Evolutionary conservation across 352 stramenopile genomes (phyloP), one percentile per base, ranked within the genome.

Genomic region (Globisporangium irregulare): DNA sequence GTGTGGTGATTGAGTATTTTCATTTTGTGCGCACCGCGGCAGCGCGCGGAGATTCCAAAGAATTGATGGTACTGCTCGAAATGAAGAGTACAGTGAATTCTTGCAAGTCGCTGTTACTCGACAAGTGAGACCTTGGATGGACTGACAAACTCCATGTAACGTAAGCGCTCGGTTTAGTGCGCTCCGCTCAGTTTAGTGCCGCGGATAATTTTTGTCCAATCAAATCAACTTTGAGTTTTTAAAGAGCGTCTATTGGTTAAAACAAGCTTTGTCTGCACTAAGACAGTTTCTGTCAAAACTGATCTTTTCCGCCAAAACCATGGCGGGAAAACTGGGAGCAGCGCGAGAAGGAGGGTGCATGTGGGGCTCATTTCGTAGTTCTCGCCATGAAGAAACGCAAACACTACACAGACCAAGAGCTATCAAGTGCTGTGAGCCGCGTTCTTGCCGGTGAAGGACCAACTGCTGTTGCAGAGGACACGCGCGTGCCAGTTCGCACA

Each of bases 301-400:
- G 46, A 54, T 54, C 46, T 22, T 54, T 54, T 20, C 46, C 46
- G 46, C 46, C 46, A 54, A 54, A 54, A 54, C 14, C 46, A 54
- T 54, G 46, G 27, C 27, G 27, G 27, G 27, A 32, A 32, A 32
- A 7, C 27, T 32, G 27, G 27, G 27, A 7, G 27, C 27, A 32
- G 27, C 27, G 46, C 46, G 46, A 53, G 46, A 53, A 53, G 46
- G 46, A 54, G 46, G 27, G 46, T 27, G 18, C 46, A 54, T 25
- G 46, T 54, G 46, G 46, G 46, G 46, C 46, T 54, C 46, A 54
- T 54, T 54, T 54, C 20, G 46, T 54, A 54, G 46, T 54, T 54
- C 46, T 54, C 18, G 46, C 46, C 46, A 54, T 27, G 46, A 25
- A 54, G 15, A 27, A 54, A 54, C 46, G 46, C 46, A 54, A 27